phyloP scores from a whole-genome alignment of 805 yeast genomes.

The Candida schatavii region DNA sequence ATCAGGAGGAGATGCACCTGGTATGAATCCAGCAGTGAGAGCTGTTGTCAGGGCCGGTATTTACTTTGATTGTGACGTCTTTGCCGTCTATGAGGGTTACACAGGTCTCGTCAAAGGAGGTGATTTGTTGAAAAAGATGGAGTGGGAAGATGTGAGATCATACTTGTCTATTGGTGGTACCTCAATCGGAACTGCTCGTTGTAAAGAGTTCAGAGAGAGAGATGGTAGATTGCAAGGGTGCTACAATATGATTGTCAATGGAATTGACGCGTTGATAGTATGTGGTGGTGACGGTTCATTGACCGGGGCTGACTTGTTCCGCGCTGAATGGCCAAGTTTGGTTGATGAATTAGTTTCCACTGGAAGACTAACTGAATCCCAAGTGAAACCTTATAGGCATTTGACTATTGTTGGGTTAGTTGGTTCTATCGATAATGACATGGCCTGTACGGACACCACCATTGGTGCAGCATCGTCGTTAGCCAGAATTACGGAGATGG shows the following conservation, averaged over 20 bases:
- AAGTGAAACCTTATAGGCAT: conserved; percentile 48
- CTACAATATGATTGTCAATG: conserved; percentile 61
- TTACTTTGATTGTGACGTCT: conserved; percentile 60
- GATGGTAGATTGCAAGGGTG: conserved; percentile 64
- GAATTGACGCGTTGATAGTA: conserved; percentile 75
- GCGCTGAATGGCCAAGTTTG: conserved; percentile 75
- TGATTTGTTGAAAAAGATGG: conserved; percentile 55
- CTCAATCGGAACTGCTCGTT: conserved; percentile 75
- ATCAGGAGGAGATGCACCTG: conserved; percentile 81
- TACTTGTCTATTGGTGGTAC: conserved; percentile 75
- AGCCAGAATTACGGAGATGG: conserved; percentile 69
- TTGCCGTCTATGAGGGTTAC: conserved; percentile 71
- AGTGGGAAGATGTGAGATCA: conserved; percentile 73
- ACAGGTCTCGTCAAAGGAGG: conserved; percentile 72
- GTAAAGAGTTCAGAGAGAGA: conserved; percentile 63
- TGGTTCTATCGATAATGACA: conserved; percentile 82
- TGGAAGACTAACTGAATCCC: conserved; percentile 44
- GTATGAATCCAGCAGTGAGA: conserved; percentile 75
- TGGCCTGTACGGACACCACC: conserved; percentile 82
- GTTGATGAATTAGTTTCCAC: conserved; percentile 51
- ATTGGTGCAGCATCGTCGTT: conserved; percentile 80
- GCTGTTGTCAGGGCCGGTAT: conserved; percentile 72
- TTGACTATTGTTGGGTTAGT: conserved; percentile 73
- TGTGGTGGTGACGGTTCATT: conserved; percentile 85
- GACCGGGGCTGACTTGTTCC: conserved; percentile 77